A percentile compares a stretch with the other conserved stretches of the same genome.
Conservation (phyloP, 345 rosid species). For the Schrenkiella parvula region DNA sequence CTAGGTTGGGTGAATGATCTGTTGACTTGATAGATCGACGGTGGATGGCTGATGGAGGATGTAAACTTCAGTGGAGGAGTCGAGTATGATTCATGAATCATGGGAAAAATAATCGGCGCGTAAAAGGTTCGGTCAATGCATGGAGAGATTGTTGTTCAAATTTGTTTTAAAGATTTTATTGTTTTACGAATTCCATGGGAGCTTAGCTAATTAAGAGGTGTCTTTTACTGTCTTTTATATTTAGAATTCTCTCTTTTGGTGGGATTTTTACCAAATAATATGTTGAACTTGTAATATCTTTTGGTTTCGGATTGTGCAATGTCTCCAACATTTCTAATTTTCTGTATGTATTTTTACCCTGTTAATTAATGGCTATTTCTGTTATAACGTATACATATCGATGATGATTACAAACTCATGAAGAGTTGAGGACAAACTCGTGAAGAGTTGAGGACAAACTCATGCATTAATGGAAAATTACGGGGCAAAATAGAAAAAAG, state of each 20-base stretch:
- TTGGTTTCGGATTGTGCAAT: neutral
- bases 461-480: too few relatives aligned
- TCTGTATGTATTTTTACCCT: neutral
- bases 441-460: too few relatives aligned
- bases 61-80: neutral
- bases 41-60: neutral
- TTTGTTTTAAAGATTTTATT: constrained; percentile 21
- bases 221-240: neutral
- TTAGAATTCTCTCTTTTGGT: neutral
- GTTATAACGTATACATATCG: too few relatives aligned
- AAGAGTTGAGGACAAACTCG: too few relatives aligned
- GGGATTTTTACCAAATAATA: constrained; percentile 7
- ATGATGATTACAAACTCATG: too few relatives aligned
- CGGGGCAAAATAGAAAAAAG: too few relatives aligned
- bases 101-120: neutral
- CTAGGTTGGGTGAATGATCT: constrained; percentile 97
- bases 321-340: neutral
- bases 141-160: constrained; percentile 23
- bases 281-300: constrained; percentile 21
- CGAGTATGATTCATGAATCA: constrained; percentile 8
- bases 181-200: constrained; percentile 6
- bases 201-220: constrained; percentile 15
- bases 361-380: neutral
- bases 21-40: constrained; percentile 42
- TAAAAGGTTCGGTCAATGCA: neutral